Evolutionary conservation across 805 yeast species (phyloP), one percentile per base, ranked within the genome.

Genomic region (Tetrapisispora namnaoensis): DNA sequence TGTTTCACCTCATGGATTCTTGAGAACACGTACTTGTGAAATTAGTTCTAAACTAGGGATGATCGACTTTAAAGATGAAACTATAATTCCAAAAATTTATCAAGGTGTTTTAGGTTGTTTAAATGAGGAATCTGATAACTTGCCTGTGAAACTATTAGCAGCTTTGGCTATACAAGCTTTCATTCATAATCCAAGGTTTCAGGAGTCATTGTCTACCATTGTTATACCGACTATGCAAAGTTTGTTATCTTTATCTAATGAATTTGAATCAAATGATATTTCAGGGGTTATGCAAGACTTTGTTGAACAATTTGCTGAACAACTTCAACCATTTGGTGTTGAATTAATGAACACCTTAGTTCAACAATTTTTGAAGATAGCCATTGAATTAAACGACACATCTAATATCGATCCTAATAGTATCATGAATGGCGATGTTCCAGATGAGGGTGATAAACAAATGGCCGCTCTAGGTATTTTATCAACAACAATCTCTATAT

Each of bases 241-340:
- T 55, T 70, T 93, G 49, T 71, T 91, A 54, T 77, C 75, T 10
- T 68, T 91, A 42, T 82, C 95, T 4, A 83, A 86, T 59, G 81
- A 82, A 50, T 79, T 90, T 54, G 99, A 91, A 59, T 80, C 84
- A 50, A 99, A 93, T 61, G 78, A 89, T 1, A 76, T 93, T 28
- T 80, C 95, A 21, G 85, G 83, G 22, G 96, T 91, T 7, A 88
- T 91, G 83, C 98, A 91, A 71, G 96, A 90, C 58, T 83, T 93
- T 62, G 97, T 91, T 30, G 96, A 90, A 61, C 79, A 78, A 50
- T 93, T 84, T 66, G 76, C 95, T 5, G 86, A 82, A 54, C 95
- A 91, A 66, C 73, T 91, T 56, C 93, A 89, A 52, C 98, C 99
- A 17, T 91, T 86, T 65, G 91, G 95, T 37, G 72, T 79, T n/a